Evolutionary conservation across 1,139 yeast species (phyloP).

Genomic region (Blastobotrys raffinosifermentans): DNA sequence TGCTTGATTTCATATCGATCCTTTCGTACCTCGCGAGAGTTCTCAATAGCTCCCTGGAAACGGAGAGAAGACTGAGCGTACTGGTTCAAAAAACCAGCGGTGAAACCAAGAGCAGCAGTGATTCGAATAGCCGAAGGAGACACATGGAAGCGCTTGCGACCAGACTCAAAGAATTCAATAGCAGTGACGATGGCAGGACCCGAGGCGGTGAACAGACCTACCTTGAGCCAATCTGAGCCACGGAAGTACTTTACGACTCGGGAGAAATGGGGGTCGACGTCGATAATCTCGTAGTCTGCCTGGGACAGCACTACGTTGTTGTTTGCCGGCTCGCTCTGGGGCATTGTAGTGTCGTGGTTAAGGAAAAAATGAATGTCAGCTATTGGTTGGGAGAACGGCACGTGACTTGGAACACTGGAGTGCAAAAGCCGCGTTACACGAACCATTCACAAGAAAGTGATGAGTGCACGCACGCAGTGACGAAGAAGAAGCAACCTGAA

Average conservation of each 20-base stretch:
- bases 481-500: too few relatives aligned
- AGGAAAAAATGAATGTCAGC: too few relatives aligned
- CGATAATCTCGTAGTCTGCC: constrained; percentile 46
- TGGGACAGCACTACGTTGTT: constrained; percentile 30
- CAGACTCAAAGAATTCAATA: constrained; percentile 47
- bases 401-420: too few relatives aligned
- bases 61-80: constrained; percentile 60
- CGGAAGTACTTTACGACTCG: constrained; percentile 73
- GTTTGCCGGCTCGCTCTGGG: constrained; percentile 10
- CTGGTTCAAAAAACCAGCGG: constrained; percentile 68
- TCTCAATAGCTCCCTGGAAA: constrained; percentile 76
- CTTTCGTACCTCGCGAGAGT: constrained; percentile 60
- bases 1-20: constrained; percentile 72
- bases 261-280: constrained; percentile 70
- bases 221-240: constrained; percentile 54
- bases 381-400: too few relatives aligned
- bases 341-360: too few relatives aligned
- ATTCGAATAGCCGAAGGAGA: constrained; percentile 56
- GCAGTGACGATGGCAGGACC: constrained; percentile 59
- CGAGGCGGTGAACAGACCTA: constrained; percentile 59
- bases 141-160: constrained; percentile 54
- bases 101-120: constrained; percentile 52
- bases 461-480: too few relatives aligned
- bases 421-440: too few relatives aligned
- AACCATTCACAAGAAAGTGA: too few relatives aligned